Evolutionary conservation across 2,329 filamentous ascomycete species (phyloP).

Genomic region (Teratosphaeria pseudoeucalypti): DNA sequence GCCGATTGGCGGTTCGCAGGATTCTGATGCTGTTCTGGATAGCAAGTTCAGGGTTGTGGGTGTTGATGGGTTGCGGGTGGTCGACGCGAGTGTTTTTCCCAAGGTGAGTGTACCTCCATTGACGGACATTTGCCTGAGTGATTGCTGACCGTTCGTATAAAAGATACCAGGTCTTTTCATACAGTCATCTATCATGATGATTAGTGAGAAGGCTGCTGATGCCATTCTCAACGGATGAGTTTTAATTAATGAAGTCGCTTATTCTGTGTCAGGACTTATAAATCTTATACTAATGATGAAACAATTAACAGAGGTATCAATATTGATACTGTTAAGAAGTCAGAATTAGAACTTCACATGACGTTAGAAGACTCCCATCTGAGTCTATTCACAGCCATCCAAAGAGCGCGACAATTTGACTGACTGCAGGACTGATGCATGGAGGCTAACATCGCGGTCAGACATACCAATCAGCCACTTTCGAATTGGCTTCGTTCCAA

Average conservation of each 20-base stretch:
- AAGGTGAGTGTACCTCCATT: conserved; percentile 9
- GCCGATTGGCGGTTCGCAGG: conserved; percentile 38
- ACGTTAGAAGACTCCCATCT: too few species aligned
- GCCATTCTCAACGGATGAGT: conserved; percentile 30
- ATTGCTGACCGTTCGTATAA: neutral
- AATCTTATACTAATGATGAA: too few species aligned
- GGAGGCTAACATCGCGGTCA: too few species aligned
- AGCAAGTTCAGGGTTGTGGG: neutral
- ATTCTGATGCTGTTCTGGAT: conserved; percentile 1
- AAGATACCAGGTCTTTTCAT: conserved; percentile 44
- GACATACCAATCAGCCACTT: too few species aligned
- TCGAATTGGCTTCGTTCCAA: too few species aligned
- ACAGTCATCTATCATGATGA: conserved; percentile 44
- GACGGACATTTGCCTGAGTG: neutral
- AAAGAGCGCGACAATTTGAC: too few species aligned
- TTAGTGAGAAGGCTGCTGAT: conserved; percentile 52
- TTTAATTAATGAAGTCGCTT: neutral
- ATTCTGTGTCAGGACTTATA: neutral
- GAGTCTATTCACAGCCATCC: too few species aligned
- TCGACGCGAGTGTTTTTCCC: conserved; percentile 31
- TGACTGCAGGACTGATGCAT: too few species aligned
- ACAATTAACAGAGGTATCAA: neutral
- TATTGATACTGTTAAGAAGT: neutral
- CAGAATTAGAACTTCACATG: too few species aligned
- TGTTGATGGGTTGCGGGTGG: conserved; percentile 1